Evolutionary conservation across 2,329 filamentous ascomycete genomes (phyloP), one percentile per base, ranked within the genome.

Genomic region (Anisogramma anomala): DNA sequence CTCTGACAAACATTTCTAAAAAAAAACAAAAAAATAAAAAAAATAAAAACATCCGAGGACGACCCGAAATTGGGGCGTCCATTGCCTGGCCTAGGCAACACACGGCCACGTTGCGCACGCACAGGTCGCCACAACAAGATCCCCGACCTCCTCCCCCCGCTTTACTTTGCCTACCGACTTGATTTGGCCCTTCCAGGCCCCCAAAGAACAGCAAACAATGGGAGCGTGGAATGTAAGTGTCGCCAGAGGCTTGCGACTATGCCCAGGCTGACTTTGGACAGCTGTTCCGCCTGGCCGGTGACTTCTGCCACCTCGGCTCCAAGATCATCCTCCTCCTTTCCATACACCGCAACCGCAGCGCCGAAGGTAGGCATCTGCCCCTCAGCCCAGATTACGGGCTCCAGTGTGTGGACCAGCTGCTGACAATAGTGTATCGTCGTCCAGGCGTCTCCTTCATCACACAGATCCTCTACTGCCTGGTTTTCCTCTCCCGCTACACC

Each of bases 311-410:
- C 59, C 76, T 85, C 33, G 69, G 78, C 36, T 91, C 87, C 43
- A 95, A 94, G 72, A 77, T 80, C 59, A 91, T 95, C 57, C 72
- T 95, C 53, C 86, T 95, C 64, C 84, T 80, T 66, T 79, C 87
- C 41, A 94, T 95, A 54, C 86, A 94, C 63, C 75, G 76, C 51
- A 94, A 95, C 58, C 75, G 75, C 56, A 91, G 83, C 59, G 83
- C 87, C 35, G 87, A 94, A 69, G 86, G 81, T 79, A 62, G n/a
- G n/a, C n/a, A n/a, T n/a, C n/a, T n/a, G n/a, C n/a, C n/a, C n/a
- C n/a, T n/a, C n/a, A n/a, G n/a, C n/a, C n/a, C n/a, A n/a, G n/a
- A n/a, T n/a, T n/a, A n/a, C n/a, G n/a, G n/a, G n/a, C n/a, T n/a
- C n/a, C n/a, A n/a, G n/a, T n/a, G n/a, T n/a, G n/a, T n/a, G 33